Conservation (phyloP, 352 stramenopile species). For the Blastocystis sp. region DNA sequence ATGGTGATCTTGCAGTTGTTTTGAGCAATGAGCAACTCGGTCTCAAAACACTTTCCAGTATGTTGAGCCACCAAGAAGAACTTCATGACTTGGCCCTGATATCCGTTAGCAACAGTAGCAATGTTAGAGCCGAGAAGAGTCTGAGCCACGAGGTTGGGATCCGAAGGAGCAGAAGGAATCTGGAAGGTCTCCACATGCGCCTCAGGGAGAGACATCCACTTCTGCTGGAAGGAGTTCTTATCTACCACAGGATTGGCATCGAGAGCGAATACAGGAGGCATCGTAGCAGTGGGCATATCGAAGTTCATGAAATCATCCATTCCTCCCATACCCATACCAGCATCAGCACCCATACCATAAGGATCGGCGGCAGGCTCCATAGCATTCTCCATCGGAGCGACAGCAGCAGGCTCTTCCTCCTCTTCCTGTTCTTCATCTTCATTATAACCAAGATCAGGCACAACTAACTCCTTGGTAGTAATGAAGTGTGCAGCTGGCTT, state of each 20-base stretch:
- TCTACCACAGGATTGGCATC: constrained; percentile 26
- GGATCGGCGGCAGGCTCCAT: constrained; percentile 68
- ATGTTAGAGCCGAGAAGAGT: constrained; percentile 33
- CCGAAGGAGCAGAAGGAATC: constrained; percentile 20
- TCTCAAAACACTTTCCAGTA: constrained; percentile 21
- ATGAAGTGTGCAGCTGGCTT: constrained; percentile 92
- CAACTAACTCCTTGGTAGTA: constrained; percentile 75
- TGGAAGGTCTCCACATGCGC: constrained; percentile 64
- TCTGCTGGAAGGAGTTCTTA: constrained; percentile 59
- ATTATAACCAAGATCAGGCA: constrained; percentile 70
- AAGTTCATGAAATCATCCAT: constrained; percentile 67
- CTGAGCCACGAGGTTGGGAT: constrained; percentile 41
- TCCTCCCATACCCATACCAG: constrained; percentile 14
- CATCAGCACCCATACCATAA: not conserved
- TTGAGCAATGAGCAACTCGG: constrained; percentile 56
- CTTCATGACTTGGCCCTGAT: constrained; percentile 68
- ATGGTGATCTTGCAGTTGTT: constrained; percentile 69
- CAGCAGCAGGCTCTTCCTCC: constrained; percentile 66
- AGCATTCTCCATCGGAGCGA: constrained; percentile 73
- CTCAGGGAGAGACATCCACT: constrained; percentile 63
- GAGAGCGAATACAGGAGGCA: constrained; percentile 19
- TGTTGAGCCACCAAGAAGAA: constrained; percentile 60
- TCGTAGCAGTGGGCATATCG: constrained; percentile 14
- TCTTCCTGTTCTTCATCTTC: constrained; percentile 73
- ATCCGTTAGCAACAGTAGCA: constrained; percentile 60